Conservation (phyloP, 306 rosid species). For the Ormosia emarginata region DNA sequence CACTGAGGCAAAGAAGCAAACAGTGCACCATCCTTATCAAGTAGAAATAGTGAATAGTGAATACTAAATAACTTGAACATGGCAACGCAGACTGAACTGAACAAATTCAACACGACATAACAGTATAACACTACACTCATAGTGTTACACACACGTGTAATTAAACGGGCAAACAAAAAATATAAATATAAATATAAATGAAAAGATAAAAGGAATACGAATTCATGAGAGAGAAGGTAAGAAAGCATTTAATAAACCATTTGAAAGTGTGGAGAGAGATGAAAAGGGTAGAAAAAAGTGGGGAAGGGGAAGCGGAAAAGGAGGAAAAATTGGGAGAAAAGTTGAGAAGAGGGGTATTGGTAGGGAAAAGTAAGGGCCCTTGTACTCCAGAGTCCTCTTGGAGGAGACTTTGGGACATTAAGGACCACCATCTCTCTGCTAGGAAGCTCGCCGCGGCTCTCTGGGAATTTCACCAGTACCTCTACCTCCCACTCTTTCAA, state of each 20-base stretch:
- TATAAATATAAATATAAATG: neutral
- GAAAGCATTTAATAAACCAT: constrained; percentile 8
- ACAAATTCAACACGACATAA: neutral
- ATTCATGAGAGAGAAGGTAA: constrained; percentile 7
- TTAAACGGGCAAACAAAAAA: neutral
- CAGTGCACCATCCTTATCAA: neutral
- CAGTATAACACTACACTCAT: neutral
- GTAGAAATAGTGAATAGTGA: neutral
- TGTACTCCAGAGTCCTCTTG: constrained; percentile 67
- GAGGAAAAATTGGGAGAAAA: constrained; percentile 75
- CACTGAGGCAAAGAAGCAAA: neutral
- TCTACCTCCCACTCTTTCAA: constrained; percentile 37
- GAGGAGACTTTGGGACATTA: constrained; percentile 44
- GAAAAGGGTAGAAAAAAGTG: constrained; percentile 43
- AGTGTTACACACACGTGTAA: neutral
- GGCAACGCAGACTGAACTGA: neutral
- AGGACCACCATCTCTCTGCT: constrained; percentile 38
- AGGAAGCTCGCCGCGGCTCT: constrained; percentile 83
- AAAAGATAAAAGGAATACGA: neutral
- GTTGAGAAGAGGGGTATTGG: constrained; percentile 60
- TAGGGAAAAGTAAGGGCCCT: constrained; percentile 60
- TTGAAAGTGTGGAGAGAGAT: constrained; percentile 17
- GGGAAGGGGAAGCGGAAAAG: constrained; percentile 61
- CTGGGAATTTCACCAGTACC: constrained; percentile 61
- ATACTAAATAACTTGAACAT: neutral